Evolutionary conservation across 2,329 filamentous ascomycete species (phyloP).

Genomic region (Paracorniculantispora psalliotae): DNA sequence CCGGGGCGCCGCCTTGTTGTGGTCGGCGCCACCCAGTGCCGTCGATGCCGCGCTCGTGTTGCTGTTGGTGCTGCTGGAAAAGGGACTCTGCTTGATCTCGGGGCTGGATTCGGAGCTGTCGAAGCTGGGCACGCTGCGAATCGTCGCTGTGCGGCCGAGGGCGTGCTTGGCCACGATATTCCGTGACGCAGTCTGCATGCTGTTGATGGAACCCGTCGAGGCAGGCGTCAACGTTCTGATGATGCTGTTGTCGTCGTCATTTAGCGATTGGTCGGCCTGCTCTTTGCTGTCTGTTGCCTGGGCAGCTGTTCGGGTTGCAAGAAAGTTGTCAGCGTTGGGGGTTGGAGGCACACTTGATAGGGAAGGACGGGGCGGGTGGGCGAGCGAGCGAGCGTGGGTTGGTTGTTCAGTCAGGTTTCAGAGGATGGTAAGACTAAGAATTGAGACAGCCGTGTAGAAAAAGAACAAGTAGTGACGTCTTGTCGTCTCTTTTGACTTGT

Average conservation of each 20-base stretch:
- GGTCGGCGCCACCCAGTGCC: conserved; percentile 29
- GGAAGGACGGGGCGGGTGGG: not conserved
- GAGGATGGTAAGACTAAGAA: not conserved
- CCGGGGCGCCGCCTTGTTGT: conserved; percentile 20
- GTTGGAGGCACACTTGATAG: not conserved
- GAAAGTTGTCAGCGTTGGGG: conserved; percentile 10
- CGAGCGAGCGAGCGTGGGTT: not conserved
- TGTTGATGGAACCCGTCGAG: conserved; percentile 36
- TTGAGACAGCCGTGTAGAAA: not conserved
- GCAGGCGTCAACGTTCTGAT: conserved; percentile 33
- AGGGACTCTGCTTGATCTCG: conserved; percentile 44
- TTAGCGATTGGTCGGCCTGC: conserved; percentile 22
- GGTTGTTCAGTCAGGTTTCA: not conserved
- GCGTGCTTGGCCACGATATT: conserved; percentile 24
- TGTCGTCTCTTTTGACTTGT: not conserved
- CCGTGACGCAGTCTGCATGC: conserved; percentile 29
- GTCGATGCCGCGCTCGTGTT: conserved; percentile 44
- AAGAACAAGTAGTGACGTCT: conserved; percentile 5
- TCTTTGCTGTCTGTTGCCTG: conserved; percentile 17
- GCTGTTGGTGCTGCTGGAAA: conserved; percentile 54
- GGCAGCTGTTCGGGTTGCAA: conserved; percentile 1
- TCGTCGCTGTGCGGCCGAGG: conserved; percentile 38
- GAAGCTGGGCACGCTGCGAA: conserved; percentile 53
- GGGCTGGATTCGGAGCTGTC: conserved; percentile 45
- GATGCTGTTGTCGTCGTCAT: conserved; percentile 28